phyloP scores from a whole-genome alignment of 2,329 filamentous ascomycete genomes.

The Curvularia sp. region DNA sequence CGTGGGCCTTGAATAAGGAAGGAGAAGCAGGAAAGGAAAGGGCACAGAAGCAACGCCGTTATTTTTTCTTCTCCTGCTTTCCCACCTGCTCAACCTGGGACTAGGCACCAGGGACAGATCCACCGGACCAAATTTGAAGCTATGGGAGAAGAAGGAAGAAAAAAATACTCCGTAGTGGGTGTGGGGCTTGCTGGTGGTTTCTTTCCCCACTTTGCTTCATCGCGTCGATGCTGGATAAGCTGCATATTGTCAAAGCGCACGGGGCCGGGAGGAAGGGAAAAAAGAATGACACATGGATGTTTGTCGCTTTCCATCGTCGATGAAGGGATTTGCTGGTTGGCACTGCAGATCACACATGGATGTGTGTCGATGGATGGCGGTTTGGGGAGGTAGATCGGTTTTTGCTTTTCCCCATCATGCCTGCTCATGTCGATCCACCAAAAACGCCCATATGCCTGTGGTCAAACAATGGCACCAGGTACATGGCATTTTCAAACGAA shows the following conservation, averaged over 20 bases:
- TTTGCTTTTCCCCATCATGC: background rate
- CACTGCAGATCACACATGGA: background rate
- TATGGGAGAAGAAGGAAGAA: background rate
- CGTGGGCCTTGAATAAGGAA: background rate
- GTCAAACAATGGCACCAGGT: conserved; percentile 38
- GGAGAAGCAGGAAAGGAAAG: background rate
- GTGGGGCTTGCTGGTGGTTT: too few relatives aligned
- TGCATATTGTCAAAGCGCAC: too few relatives aligned
- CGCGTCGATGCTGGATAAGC: too few relatives aligned
- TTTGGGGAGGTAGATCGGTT: background rate
- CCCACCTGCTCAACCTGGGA: background rate
- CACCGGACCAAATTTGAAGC: too few relatives aligned
- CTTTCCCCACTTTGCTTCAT: too few relatives aligned
- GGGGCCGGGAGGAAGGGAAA: too few relatives aligned
- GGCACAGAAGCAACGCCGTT: background rate
- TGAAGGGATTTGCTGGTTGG: background rate
- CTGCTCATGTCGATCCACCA: background rate
- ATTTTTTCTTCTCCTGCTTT: background rate
- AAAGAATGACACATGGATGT: too few relatives aligned
- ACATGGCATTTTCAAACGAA: background rate
- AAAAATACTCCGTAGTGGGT: background rate
- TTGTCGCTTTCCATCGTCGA: background rate
- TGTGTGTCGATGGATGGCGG: too few relatives aligned
- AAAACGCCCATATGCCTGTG: conserved; percentile 13
- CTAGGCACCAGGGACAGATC: background rate